phyloP scores from a whole-genome alignment of 2,329 filamentous ascomycete genomes.

The Aspergillus sergii region DNA sequence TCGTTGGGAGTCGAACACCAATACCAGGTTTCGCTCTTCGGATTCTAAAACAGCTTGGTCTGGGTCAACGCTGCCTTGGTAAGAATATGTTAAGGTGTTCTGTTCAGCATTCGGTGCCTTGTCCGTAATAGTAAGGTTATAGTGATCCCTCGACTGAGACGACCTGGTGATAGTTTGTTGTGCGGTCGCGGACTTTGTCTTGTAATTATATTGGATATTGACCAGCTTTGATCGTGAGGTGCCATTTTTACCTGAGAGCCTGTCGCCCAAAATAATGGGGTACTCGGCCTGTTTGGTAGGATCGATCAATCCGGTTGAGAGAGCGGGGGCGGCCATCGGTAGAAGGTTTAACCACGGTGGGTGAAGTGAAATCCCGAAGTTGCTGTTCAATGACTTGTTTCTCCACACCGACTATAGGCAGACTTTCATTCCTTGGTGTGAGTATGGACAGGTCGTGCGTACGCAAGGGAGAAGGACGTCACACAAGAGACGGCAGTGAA shows the following conservation, averaged over 20 bases:
- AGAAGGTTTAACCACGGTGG: constrained; percentile 8
- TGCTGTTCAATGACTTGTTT: constrained; percentile 11
- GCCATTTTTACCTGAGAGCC: constrained; percentile 35
- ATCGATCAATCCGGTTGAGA: constrained; percentile 42
- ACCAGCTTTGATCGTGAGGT: constrained; percentile 31
- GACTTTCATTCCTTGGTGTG: constrained; percentile 17
- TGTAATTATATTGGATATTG: constrained; percentile 51
- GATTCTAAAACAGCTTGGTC: constrained; percentile 29
- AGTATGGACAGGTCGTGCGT: constrained; percentile 11
- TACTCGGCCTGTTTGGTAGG: constrained; percentile 50
- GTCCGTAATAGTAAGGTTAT: constrained; percentile 46
- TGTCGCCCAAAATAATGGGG: constrained; percentile 49
- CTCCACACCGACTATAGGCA: constrained; percentile 10
- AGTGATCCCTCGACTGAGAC: constrained; percentile 37
- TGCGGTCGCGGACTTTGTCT: constrained; percentile 44
- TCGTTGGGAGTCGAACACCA: constrained; percentile 74
- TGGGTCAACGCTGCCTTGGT: constrained; percentile 45
- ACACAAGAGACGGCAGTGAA: constrained; percentile 16
- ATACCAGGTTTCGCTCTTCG: constrained; percentile 45
- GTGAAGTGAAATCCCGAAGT: neutral
- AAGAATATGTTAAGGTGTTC: constrained; percentile 41
- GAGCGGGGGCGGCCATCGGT: constrained; percentile 36
- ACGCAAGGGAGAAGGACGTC: constrained; percentile 24
- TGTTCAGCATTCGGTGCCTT: constrained; percentile 43
- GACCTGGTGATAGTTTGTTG: constrained; percentile 42